phyloP scores from a whole-genome alignment of 2,329 filamentous ascomycete genomes.

The Botrytis medusae region DNA sequence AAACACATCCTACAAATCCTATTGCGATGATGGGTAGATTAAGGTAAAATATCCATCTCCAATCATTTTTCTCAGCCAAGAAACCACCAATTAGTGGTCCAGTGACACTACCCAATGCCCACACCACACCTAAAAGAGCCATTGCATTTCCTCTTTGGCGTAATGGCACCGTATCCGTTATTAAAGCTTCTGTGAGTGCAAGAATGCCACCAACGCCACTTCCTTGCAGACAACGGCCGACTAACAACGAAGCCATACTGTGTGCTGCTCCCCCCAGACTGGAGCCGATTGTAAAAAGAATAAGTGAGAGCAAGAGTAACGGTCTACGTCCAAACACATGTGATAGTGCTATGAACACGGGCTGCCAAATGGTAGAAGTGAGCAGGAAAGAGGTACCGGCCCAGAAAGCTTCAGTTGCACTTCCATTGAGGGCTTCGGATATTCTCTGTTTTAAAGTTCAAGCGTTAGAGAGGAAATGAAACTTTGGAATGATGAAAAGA shows the following conservation, averaged over 20 bases:
- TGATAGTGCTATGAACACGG: conserved; percentile 39
- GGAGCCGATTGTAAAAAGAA: conserved; percentile 29
- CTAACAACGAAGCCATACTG: conserved; percentile 32
- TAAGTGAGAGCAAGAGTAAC: conserved; percentile 27
- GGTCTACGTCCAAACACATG: conserved; percentile 30
- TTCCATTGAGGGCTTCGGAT: conserved; percentile 52
- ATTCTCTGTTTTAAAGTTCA: conserved; percentile 44
- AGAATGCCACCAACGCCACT: conserved; percentile 52
- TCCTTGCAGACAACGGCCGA: conserved; percentile 46
- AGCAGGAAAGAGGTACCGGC: conserved; percentile 65
- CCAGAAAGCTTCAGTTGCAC: conserved; percentile 64
- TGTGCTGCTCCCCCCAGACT: conserved; percentile 40
- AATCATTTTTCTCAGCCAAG: conserved; percentile 42
- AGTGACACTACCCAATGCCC: conserved; percentile 36
- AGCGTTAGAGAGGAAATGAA: conserved; percentile 26
- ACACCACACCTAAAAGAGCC: conserved; percentile 29
- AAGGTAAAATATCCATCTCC: conserved; percentile 35
- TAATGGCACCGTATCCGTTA: conserved; percentile 47
- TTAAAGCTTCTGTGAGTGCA: conserved; percentile 46
- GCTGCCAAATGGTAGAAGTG: conserved; percentile 59
- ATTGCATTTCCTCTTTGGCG: conserved; percentile 44
- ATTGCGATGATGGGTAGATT: conserved; percentile 32
- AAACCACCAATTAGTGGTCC: conserved; percentile 44
- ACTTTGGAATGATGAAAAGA: neutral
- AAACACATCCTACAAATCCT: conserved; percentile 27